Percentiles rank a stretch among this genome's conserved stretches.
These are phyloP conservation scores for Clavispora santaluciae DNA, from an alignment of 805 yeast genomes.

Conservation along the genomic window DNA sequence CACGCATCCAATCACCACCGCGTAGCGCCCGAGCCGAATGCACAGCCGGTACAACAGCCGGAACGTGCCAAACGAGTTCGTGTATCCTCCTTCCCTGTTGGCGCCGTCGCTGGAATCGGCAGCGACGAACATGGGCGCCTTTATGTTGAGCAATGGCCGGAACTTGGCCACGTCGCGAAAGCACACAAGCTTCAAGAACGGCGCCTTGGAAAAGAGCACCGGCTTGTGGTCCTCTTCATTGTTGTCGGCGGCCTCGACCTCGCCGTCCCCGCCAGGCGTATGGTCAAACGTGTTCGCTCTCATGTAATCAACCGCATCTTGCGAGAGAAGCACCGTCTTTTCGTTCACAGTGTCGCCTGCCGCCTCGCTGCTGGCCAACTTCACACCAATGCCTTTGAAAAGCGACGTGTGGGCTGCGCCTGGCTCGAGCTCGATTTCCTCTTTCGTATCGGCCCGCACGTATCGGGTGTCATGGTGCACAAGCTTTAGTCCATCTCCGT, in stretches of 20 bases:
- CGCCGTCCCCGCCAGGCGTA: slow-evolving; percentile 11
- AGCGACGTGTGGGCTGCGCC: slow-evolving; percentile 23
- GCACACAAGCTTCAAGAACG: slow-evolving; percentile 63
- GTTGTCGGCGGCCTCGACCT: slow-evolving; percentile 3
- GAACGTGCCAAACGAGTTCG: slow-evolving; percentile 64
- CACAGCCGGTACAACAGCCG: slow-evolving; percentile 63
- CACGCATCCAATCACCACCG: slow-evolving; percentile 68
- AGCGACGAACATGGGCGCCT: slow-evolving; percentile 57
- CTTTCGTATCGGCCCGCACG: slow-evolving; percentile 6
- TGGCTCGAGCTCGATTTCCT: slow-evolving; percentile 16
- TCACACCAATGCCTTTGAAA: slow-evolving; percentile 20
- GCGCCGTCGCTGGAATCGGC: slow-evolving; percentile 52
- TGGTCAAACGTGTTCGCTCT: slow-evolving; percentile 34
- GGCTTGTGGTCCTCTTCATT: slow-evolving; percentile 4
- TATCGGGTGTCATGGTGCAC: slow-evolving; percentile 33
- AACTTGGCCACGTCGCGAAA: slow-evolving; percentile 48
- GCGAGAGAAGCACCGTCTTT: slow-evolving; percentile 21
- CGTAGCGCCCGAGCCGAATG: slow-evolving; percentile 47
- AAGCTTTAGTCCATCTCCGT: slow-evolving; percentile 45
- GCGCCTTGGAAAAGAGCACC: slow-evolving; percentile 22
- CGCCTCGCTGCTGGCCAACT: slow-evolving; percentile 15
- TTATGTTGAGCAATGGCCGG: slow-evolving; percentile 47
- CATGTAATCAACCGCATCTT: slow-evolving; percentile 24
- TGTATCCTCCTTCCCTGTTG: slow-evolving; percentile 34
- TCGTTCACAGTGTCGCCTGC: slow-evolving; percentile 13